A percentile compares a stretch with the other conserved stretches of the same genome.
These are phyloP conservation scores for Daldinia decipiens DNA, from an alignment of 495 filamentous ascomycete species.

Conservation along the genomic window DNA sequence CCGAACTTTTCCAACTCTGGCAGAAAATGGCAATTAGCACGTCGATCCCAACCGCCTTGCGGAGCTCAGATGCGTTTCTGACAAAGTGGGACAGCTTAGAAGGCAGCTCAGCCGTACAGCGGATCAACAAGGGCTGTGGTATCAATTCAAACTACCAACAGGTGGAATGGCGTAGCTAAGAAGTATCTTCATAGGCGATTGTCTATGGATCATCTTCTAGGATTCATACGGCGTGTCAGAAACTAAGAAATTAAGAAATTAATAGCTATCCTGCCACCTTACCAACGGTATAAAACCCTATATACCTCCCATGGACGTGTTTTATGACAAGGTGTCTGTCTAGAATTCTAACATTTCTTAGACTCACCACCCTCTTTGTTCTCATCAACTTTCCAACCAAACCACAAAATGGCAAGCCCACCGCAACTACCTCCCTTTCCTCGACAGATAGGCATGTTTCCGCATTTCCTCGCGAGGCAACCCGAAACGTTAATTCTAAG, in stretches of 20 bases:
- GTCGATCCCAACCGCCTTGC: background rate
- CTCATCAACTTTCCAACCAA: background rate
- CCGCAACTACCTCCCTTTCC: conserved; percentile 50
- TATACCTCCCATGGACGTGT: background rate
- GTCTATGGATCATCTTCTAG: background rate
- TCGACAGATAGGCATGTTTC: conserved; percentile 59
- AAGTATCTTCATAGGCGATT: background rate
- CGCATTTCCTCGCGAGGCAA: conserved; percentile 58
- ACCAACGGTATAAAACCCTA: background rate
- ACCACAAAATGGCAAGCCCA: background rate
- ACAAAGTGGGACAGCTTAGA: too few species aligned
- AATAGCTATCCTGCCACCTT: background rate
- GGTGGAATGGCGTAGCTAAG: background rate
- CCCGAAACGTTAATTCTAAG: conserved; percentile 62
- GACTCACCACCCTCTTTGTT: background rate
- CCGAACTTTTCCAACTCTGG: background rate
- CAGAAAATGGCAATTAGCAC: background rate
- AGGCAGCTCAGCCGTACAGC: background rate
- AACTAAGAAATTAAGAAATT: background rate
- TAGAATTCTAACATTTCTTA: background rate
- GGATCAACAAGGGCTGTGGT: background rate
- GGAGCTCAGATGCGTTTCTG: background rate
- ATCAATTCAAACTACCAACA: background rate
- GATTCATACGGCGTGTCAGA: background rate
- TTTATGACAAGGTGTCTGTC: background rate